phyloP scores from a whole-genome alignment of 441 rosid species.

The Adansonia grandidieri region DNA sequence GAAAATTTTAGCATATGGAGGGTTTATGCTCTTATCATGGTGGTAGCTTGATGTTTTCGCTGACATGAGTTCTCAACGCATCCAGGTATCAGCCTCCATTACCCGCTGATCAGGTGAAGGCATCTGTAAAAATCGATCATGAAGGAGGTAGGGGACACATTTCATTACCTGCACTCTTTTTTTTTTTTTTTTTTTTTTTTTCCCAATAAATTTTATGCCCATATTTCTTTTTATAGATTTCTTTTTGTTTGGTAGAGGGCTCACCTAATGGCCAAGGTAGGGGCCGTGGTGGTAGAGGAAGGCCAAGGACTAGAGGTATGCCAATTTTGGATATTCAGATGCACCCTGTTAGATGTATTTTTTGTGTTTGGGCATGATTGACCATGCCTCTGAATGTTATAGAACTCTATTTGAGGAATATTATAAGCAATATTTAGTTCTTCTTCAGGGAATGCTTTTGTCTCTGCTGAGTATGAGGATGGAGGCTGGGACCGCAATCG shows the following conservation, averaged over 20 bases:
- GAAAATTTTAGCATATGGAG: not conserved
- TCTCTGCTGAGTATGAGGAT: constrained; percentile 67
- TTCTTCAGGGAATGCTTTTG: constrained; percentile 60
- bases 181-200: constrained; percentile 15
- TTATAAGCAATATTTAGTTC: constrained; percentile 6
- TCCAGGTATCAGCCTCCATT: constrained; percentile 87
- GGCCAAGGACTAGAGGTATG: constrained; percentile 77
- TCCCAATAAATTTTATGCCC: not conserved
- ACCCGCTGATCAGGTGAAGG: constrained; percentile 76
- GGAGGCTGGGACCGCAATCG: constrained; percentile 74
- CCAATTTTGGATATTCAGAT: constrained; percentile 11
- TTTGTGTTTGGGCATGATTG: not conserved
- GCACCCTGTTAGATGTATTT: not conserved
- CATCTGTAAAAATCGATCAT: constrained; percentile 60
- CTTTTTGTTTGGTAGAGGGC: constrained; percentile 54
- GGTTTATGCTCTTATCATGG: not conserved
- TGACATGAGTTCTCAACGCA: not conserved
- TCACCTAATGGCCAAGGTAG: constrained; percentile 77
- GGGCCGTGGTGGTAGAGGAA: constrained; percentile 78
- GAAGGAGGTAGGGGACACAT: constrained; percentile 65
- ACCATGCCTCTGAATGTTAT: not conserved
- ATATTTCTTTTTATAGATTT: not conserved
- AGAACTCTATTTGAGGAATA: not conserved
- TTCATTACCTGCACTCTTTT: not conserved
- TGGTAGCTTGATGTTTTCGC: not conserved